These are phyloP conservation scores for Dictyophora rubrovolvata DNA, from an alignment of 768 basidiomycete species.

Conservation along the genomic window DNA sequence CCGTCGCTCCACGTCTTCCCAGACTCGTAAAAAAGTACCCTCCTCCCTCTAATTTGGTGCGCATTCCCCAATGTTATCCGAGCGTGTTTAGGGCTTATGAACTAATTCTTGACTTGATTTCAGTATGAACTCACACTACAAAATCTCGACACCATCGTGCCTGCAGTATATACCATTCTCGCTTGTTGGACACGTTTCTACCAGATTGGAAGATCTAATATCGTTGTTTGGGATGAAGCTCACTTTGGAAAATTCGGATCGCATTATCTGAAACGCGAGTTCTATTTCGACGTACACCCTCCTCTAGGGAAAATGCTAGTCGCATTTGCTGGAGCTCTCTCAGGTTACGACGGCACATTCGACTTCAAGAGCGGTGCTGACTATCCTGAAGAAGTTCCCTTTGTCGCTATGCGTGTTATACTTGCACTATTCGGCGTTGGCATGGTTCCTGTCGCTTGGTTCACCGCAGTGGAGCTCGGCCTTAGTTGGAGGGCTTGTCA, in stretches of 20 bases:
- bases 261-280: slow-evolving; percentile 96
- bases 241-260: slow-evolving; percentile 99
- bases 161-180: slow-evolving; percentile 82
- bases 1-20: slow-evolving; percentile 10
- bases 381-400: slow-evolving; percentile 82
- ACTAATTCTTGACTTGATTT: not conserved
- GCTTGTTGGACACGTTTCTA: slow-evolving; percentile 94
- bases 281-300: slow-evolving; percentile 99
- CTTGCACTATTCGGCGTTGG: slow-evolving; percentile 90
- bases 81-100: slow-evolving; percentile 10
- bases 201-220: slow-evolving; percentile 75
- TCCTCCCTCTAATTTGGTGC: slow-evolving; percentile 8
- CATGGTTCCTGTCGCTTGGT: slow-evolving; percentile 96
- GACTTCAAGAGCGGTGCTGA: slow-evolving; percentile 88
- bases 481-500: slow-evolving; percentile 87
- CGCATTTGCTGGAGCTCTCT: slow-evolving; percentile 79
- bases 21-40: not conserved
- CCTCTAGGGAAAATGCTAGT: slow-evolving; percentile 99
- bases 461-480: slow-evolving; percentile 87
- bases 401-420: slow-evolving; percentile 90
- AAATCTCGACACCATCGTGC: slow-evolving; percentile 69
- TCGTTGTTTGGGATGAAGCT: slow-evolving; percentile 98
- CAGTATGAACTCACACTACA: slow-evolving; percentile 71
- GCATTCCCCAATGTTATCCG: slow-evolving; percentile 4
- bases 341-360: slow-evolving; percentile 85